These are phyloP conservation scores for Fusarium scirpi DNA, from an alignment of 2,329 filamentous ascomycete genomes.

Conservation along the genomic window DNA sequence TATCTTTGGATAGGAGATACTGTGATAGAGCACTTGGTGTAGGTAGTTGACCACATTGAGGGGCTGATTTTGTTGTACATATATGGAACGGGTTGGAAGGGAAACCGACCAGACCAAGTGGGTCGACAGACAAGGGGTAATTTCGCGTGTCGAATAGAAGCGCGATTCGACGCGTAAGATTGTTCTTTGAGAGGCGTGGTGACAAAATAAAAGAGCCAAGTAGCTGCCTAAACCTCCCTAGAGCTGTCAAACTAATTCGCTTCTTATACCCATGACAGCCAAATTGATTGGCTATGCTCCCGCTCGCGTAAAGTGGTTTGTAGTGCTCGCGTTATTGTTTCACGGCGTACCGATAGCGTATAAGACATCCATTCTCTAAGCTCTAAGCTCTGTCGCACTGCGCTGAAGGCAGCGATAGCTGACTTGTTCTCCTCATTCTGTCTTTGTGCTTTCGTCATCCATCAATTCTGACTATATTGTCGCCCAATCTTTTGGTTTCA, in stretches of 20 bases:
- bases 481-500: conserved; percentile 7
- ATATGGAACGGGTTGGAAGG: conserved; percentile 30
- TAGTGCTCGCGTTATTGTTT: conserved; percentile 33
- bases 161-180: conserved; percentile 58
- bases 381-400: neutral
- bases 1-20: conserved; percentile 15
- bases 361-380: neutral
- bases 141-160: conserved; percentile 42
- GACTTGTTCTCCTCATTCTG: conserved; percentile 21
- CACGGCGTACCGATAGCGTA: neutral
- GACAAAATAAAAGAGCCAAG: neutral
- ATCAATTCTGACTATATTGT: conserved; percentile 6
- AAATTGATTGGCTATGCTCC: conserved; percentile 51
- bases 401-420: neutral
- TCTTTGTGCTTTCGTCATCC: conserved; percentile 19
- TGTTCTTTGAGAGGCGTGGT: rapidly evolving
- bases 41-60: conserved; percentile 29
- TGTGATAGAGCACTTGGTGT: conserved; percentile 7
- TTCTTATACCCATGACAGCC: rapidly evolving
- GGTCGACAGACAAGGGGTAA: conserved; percentile 37
- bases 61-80: conserved; percentile 33
- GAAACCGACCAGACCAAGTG: conserved; percentile 36
- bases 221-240: rapidly evolving
- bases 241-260: neutral
- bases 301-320: conserved; percentile 55